These are phyloP conservation scores for Cyclotella baltica DNA, from an alignment of 108 stramenopile species.

Conservation along the genomic window DNA sequence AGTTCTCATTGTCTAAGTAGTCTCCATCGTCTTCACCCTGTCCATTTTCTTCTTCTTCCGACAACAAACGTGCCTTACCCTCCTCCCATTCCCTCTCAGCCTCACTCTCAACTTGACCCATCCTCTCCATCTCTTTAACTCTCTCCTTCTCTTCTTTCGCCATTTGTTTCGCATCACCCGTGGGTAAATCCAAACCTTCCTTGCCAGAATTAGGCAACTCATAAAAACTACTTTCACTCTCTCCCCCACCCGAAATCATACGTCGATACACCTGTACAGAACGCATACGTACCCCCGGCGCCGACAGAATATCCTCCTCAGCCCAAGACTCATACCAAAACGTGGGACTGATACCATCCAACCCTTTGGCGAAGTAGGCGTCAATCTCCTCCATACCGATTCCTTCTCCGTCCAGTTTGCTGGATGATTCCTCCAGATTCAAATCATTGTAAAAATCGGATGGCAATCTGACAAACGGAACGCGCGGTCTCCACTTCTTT, in stretches of 20 bases:
- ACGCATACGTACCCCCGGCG: conserved; percentile 64
- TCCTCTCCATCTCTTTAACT: conserved; percentile 43
- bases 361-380: conserved; percentile 37
- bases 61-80: conserved; percentile 51
- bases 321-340: conserved; percentile 84
- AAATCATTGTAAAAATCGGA: conserved; percentile 63
- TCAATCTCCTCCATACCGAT: neutral
- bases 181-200: conserved; percentile 36
- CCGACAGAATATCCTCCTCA: conserved; percentile 60
- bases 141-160: conserved; percentile 31
- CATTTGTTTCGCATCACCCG: conserved; percentile 41
- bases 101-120: conserved; percentile 44
- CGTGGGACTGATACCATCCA: conserved; percentile 85
- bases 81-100: conserved; percentile 54
- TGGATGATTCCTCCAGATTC: conserved; percentile 22
- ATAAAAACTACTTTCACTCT: conserved; percentile 49
- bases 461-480: conserved; percentile 84
- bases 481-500: conserved; percentile 63
- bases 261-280: conserved; percentile 76
- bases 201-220: conserved; percentile 16
- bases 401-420: conserved; percentile 27
- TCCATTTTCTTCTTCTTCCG: conserved; percentile 6
- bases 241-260: conserved; percentile 40
- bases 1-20: conserved; percentile 11
- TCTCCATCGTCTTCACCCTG: neutral